These are phyloP conservation scores for Akanthomyces dipterigenus DNA, from an alignment of 2,329 filamentous ascomycete species.

Conservation along the genomic window DNA sequence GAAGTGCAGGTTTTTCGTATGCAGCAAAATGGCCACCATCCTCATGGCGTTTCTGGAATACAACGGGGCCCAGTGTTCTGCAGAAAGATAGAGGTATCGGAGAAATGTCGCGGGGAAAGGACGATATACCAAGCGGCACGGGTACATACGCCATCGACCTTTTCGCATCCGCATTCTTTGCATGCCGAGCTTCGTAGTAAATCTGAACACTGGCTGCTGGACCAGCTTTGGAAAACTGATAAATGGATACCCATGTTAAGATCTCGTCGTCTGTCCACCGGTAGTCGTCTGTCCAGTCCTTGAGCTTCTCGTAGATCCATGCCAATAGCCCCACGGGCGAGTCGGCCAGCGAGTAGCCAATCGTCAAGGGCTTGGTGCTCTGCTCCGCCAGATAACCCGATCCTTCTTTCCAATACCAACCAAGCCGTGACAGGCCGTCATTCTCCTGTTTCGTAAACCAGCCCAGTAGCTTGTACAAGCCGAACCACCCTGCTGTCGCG, in stretches of 20 bases:
- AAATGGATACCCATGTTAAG: conserved; percentile 67
- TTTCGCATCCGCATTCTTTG: conserved; percentile 16
- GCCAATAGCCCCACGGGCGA: conserved; percentile 63
- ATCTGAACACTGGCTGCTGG: conserved; percentile 61
- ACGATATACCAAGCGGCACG: conserved; percentile 40
- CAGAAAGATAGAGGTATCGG: conserved; percentile 24
- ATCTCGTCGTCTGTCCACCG: conserved; percentile 72
- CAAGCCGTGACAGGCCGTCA: conserved; percentile 42
- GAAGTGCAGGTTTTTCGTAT: conserved; percentile 46
- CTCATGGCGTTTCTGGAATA: conserved; percentile 45
- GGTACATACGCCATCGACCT: conserved; percentile 23
- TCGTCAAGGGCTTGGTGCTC: conserved; percentile 65
- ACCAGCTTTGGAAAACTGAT: conserved; percentile 63
- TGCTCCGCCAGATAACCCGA: conserved; percentile 25
- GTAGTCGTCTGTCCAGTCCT: conserved; percentile 68
- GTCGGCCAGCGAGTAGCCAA: conserved; percentile 63
- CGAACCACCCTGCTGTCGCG: conserved; percentile 41
- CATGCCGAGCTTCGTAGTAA: conserved; percentile 61
- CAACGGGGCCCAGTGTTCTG: conserved; percentile 51
- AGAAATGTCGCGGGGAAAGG: conserved; percentile 55
- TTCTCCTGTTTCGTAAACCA: conserved; percentile 33
- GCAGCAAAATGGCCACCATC: conserved; percentile 57
- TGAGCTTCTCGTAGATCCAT: conserved; percentile 78
- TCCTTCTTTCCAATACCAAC: conserved; percentile 53
- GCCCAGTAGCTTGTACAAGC: conserved; percentile 3